These are phyloP conservation scores for Symbiodinium pilosum DNA, from an alignment of 73 alveolate species.

Conservation along the genomic window DNA sequence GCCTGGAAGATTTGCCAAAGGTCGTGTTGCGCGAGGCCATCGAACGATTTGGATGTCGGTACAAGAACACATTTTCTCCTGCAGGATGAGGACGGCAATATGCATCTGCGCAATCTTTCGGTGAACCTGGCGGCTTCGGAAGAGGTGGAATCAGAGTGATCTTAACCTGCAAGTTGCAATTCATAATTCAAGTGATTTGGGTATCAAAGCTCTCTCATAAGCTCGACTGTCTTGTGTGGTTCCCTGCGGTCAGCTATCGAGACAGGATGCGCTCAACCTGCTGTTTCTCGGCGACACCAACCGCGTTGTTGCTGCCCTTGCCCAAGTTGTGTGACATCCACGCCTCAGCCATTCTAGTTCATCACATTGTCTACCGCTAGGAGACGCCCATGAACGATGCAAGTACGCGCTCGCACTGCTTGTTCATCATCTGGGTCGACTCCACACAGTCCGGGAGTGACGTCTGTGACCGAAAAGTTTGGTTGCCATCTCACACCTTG, in stretches of 20 bases:
- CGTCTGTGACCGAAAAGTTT: slow-evolving; percentile 72
- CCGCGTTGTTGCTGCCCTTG: slow-evolving; percentile 98
- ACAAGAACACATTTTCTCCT: not conserved
- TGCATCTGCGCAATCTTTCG: slow-evolving; percentile 98
- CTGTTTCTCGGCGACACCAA: slow-evolving; percentile 99
- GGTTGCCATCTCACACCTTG: not conserved
- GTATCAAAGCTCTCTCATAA: no score
- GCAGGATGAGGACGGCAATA: slow-evolving; percentile 98
- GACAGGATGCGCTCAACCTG: slow-evolving; percentile 95
- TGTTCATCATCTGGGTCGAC: slow-evolving; percentile 99
- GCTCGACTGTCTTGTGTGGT: no score
- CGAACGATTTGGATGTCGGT: no score
- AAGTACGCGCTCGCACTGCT: slow-evolving; percentile 99
- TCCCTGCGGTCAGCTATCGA: no score
- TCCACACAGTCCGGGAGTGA: slow-evolving; percentile 99
- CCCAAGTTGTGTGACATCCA: not conserved
- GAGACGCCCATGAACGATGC: slow-evolving; percentile 99
- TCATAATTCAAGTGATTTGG: no score
- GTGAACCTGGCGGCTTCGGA: slow-evolving; percentile 99
- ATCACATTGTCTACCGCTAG: not conserved
- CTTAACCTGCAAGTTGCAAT: no score
- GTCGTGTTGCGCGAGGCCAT: slow-evolving; percentile 96
- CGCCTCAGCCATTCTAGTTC: not conserved
- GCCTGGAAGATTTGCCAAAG: slow-evolving; percentile 99
- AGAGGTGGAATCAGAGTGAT: slow-evolving; percentile 96